These are phyloP conservation scores for Fragosphaeria purpurea DNA, from an alignment of 2,329 filamentous ascomycete species.

Conservation along the genomic window DNA sequence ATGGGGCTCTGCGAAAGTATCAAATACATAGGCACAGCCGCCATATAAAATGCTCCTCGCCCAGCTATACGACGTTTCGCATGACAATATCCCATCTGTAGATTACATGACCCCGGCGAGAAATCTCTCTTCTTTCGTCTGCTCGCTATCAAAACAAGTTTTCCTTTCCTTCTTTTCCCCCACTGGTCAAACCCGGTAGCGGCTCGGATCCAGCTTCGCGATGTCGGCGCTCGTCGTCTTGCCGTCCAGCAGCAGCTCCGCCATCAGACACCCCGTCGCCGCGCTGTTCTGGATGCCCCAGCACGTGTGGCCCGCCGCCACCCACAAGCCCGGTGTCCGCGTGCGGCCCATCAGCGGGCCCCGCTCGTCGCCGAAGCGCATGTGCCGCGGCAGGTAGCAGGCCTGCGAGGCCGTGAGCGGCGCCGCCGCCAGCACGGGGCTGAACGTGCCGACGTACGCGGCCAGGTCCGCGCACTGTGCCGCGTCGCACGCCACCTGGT, in stretches of 20 bases:
- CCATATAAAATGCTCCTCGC: no score
- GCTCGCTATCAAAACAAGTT: no score
- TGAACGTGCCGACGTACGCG: constrained; percentile 61
- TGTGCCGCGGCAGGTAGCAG: constrained; percentile 81
- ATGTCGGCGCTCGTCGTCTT: constrained; percentile 58
- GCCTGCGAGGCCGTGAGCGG: constrained; percentile 70
- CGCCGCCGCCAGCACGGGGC: constrained; percentile 55
- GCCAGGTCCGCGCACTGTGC: constrained; percentile 75
- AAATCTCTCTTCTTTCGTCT: no score
- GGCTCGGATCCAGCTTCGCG: constrained; percentile 50
- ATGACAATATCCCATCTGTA: no score
- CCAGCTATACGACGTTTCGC: no score
- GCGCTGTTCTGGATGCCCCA: constrained; percentile 98
- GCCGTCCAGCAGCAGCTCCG: constrained; percentile 69
- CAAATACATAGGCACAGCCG: no score
- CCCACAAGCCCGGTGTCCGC: constrained; percentile 59
- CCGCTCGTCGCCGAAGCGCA: constrained; percentile 46
- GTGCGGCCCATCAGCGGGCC: constrained; percentile 72
- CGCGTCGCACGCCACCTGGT: constrained; percentile 66
- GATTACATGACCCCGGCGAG: no score
- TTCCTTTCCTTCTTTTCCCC: no score
- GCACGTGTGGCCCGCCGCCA: constrained; percentile 88
- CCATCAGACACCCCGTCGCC: constrained; percentile 72
- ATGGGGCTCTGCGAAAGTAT: no score
- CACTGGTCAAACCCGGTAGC: no score